phyloP scores from a whole-genome alignment of 2,329 filamentous ascomycete species.

The Penicillium concentricum region DNA sequence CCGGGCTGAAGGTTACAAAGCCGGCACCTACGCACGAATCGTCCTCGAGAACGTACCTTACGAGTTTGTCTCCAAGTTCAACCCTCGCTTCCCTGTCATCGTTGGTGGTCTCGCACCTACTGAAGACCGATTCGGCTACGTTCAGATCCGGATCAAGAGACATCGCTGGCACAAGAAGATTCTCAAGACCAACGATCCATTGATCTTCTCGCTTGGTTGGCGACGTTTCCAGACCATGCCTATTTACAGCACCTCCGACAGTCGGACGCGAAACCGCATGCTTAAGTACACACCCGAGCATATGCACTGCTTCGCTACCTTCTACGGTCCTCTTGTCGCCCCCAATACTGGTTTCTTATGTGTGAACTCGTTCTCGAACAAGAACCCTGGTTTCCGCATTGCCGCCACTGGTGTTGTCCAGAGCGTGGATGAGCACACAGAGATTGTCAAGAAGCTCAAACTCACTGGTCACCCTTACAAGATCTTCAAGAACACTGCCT shows the following conservation, averaged over 20 bases:
- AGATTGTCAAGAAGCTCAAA: conserved; percentile 99
- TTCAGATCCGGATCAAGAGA: conserved; percentile 94
- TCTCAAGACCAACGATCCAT: conserved; percentile 93
- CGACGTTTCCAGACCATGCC: conserved; percentile 89
- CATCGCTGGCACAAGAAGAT: conserved; percentile 99
- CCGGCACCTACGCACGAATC: conserved; percentile 89
- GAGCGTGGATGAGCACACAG: conserved; percentile 89
- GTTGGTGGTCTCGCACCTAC: conserved; percentile 90
- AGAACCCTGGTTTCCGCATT: conserved; percentile 87
- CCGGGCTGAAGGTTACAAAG: conserved; percentile 83
- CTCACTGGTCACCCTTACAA: conserved; percentile 91
- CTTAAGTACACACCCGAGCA: conserved; percentile 98
- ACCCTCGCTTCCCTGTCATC: conserved; percentile 77
- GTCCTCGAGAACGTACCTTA: conserved; percentile 85
- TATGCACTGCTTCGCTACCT: conserved; percentile 97
- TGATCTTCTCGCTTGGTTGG: conserved; percentile 97
- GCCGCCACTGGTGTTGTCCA: conserved; percentile 92
- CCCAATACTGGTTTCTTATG: conserved; percentile 95
- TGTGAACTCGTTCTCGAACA: conserved; percentile 82
- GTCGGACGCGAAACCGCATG: conserved; percentile 91
- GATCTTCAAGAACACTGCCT: conserved; percentile 98
- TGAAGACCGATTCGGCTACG: conserved; percentile 91
- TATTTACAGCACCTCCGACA: conserved; percentile 93
- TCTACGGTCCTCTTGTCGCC: conserved; percentile 91
- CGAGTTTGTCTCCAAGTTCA: conserved; percentile 83